phyloP scores from a whole-genome alignment of 1,284 basidiomycete genomes.

The Meira miltonrushii region DNA sequence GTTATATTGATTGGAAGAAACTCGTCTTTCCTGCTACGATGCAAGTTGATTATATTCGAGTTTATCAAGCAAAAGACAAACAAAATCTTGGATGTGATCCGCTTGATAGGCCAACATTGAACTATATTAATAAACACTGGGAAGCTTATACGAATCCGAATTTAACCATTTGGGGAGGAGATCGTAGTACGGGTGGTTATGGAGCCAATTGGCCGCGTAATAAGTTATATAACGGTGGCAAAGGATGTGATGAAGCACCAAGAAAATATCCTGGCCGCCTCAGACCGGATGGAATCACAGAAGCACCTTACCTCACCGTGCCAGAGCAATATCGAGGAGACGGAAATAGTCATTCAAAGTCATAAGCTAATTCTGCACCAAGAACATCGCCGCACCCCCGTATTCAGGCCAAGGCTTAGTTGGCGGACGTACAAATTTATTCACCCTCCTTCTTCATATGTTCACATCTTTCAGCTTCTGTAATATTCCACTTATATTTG shows the following conservation, averaged over 20 bases:
- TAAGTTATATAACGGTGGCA: not conserved
- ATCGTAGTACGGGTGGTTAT: not conserved
- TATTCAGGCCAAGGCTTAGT: too few relatives aligned
- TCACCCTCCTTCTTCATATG: constrained; percentile 1
- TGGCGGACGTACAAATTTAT: too few relatives aligned
- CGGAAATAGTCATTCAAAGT: too few relatives aligned
- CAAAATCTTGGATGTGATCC: constrained; percentile 53
- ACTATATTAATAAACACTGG: constrained; percentile 45
- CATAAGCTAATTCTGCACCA: too few relatives aligned
- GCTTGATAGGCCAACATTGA: constrained; percentile 24
- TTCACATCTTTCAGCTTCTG: too few relatives aligned
- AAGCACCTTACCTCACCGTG: too few relatives aligned
- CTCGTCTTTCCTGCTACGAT: constrained; percentile 28
- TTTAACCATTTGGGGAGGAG: constrained; percentile 41
- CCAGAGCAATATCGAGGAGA: too few relatives aligned
- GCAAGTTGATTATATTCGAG: constrained; percentile 25
- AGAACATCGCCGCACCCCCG: too few relatives aligned
- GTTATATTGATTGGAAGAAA: constrained; percentile 21
- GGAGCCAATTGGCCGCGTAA: constrained; percentile 1
- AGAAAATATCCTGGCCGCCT: not conserved
- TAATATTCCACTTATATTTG: too few relatives aligned
- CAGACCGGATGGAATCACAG: too few relatives aligned
- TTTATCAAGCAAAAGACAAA: constrained; percentile 38
- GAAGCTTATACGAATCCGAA: constrained; percentile 48
- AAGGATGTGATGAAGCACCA: constrained; percentile 4